Conservation (phyloP, 2,329 filamentous ascomycete species). For the Cladophialophora chaetospira region DNA sequence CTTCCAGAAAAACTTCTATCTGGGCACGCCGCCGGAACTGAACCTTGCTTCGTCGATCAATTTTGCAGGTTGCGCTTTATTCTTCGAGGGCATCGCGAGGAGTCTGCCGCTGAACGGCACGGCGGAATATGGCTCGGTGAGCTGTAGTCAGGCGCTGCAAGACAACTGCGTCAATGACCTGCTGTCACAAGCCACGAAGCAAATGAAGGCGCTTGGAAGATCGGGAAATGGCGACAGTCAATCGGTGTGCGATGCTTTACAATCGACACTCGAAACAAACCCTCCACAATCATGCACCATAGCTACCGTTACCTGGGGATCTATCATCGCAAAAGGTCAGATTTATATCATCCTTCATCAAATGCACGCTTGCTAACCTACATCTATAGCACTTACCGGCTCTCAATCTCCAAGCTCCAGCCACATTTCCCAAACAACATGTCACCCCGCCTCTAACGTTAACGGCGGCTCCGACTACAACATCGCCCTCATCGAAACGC, state of each 20-base stretch:
- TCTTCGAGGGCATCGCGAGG: conserved; percentile 25
- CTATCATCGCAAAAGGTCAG: conserved; percentile 20
- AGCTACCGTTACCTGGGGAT: conserved; percentile 22
- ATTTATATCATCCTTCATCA: not conserved
- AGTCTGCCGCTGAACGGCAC: conserved; percentile 17
- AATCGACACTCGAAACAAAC: conserved; percentile 10
- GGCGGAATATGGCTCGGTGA: conserved; percentile 17
- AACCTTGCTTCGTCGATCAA: conserved; percentile 5
- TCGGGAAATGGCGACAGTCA: not conserved
- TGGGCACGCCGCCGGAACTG: conserved; percentile 17
- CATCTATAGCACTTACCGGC: conserved; percentile 15
- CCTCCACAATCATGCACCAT: conserved; percentile 18
- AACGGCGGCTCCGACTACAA: conserved; percentile 14
- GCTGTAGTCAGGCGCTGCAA: conserved; percentile 15
- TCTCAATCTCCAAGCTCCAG: not conserved
- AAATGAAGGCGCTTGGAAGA: conserved; percentile 7
- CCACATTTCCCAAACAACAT: conserved; percentile 11
- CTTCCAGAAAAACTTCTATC: conserved; percentile 24
- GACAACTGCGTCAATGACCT: conserved; percentile 19
- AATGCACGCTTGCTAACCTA: not conserved
- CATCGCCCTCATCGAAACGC: conserved; percentile 19
- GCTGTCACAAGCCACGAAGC: conserved; percentile 9
- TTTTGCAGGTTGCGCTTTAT: conserved; percentile 20
- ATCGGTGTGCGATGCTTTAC: conserved; percentile 13
- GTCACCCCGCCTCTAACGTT: conserved; percentile 18